Conservation (phyloP, 108 stramenopile species). For the Stephanodiscus minutulus region DNA sequence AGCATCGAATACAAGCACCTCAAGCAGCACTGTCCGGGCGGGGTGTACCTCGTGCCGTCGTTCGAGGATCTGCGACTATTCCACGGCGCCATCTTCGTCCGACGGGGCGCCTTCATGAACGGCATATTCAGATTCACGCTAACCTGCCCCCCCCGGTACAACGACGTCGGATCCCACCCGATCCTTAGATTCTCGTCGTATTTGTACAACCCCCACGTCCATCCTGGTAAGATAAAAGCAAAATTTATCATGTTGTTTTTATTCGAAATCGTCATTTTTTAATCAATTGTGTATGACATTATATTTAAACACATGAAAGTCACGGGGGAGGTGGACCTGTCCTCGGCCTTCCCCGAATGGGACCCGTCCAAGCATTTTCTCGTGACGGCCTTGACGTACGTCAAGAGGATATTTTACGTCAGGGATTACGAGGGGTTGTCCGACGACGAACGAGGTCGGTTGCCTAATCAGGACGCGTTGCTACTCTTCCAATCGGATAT, state of each 20-base stretch:
- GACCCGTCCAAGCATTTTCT: constrained; percentile 88
- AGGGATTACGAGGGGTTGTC: constrained; percentile 75
- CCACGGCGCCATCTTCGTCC: constrained; percentile 93
- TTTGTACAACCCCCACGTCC: constrained; percentile 91
- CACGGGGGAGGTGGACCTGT: constrained; percentile 86
- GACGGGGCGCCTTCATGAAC: constrained; percentile 87
- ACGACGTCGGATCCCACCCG: constrained; percentile 85
- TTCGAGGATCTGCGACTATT: constrained; percentile 78
- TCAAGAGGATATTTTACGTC: constrained; percentile 96
- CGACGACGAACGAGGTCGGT: constrained; percentile 22
- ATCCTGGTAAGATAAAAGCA: too few species aligned
- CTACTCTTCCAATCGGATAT: constrained; percentile 57
- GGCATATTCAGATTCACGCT: constrained; percentile 95
- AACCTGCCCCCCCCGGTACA: constrained; percentile 83
- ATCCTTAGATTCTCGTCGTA: constrained; percentile 75
- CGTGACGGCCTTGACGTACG: constrained; percentile 92
- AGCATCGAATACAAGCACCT: constrained; percentile 96
- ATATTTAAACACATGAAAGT: too few species aligned
- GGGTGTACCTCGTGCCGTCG: constrained; percentile 90
- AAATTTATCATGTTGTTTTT: too few species aligned
- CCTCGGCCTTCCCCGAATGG: constrained; percentile 82
- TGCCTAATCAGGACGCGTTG: constrained; percentile 70
- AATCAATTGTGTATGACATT: too few species aligned
- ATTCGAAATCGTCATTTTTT: too few species aligned
- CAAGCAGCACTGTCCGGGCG: constrained; percentile 89